A percentile compares a stretch with the other conserved stretches of the same genome.
phyloP scores from a whole-genome alignment of 2,329 filamentous ascomycete genomes.

The Seiridium cupressi region DNA sequence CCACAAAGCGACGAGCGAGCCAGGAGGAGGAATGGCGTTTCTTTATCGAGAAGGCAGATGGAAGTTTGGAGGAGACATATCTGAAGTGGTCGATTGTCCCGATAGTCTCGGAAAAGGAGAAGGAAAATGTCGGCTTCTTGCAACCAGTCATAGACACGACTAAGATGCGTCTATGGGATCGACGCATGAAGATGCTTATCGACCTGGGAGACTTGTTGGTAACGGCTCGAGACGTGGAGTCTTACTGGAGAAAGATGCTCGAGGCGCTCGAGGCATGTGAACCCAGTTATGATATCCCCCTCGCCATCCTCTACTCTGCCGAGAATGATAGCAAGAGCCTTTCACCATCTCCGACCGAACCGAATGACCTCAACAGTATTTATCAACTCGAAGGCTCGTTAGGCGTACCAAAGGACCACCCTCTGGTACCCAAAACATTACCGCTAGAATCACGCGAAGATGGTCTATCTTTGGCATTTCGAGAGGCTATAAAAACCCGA shows the following conservation, averaged over 20 bases:
- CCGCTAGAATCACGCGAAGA: slow-evolving; percentile 33
- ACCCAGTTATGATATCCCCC: slow-evolving; percentile 46
- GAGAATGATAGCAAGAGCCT: slow-evolving; percentile 30
- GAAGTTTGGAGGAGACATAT: slow-evolving; percentile 44
- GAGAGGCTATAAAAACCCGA: slow-evolving; percentile 34
- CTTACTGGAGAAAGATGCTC: slow-evolving; percentile 46
- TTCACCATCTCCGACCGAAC: slow-evolving; percentile 12
- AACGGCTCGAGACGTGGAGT: slow-evolving; percentile 40
- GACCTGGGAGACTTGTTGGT: slow-evolving; percentile 44
- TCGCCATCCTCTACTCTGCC: slow-evolving; percentile 52
- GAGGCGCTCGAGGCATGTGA: slow-evolving; percentile 40
- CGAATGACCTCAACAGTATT: slow-evolving; percentile 25
- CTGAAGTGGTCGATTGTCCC: slow-evolving; percentile 47
- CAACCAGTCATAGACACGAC: slow-evolving; percentile 48
- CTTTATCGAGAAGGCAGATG: slow-evolving; percentile 41
- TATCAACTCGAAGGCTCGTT: slow-evolving; percentile 44
- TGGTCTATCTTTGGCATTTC: slow-evolving; percentile 37
- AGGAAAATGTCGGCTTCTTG: slow-evolving; percentile 43
- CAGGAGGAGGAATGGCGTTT: slow-evolving; percentile 44
- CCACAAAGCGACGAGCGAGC: slow-evolving; percentile 28
- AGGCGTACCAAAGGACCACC: slow-evolving; percentile 42
- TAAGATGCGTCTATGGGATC: slow-evolving; percentile 44
- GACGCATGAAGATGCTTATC: slow-evolving; percentile 47
- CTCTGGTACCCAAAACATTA: slow-evolving; percentile 36
- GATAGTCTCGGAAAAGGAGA: slow-evolving; percentile 39